A percentile compares a stretch with the other conserved stretches of the same genome.
These are phyloP conservation scores for Colletotrichum orbiculare DNA, from an alignment of 2,329 filamentous ascomycete species.

Conservation along the genomic window DNA sequence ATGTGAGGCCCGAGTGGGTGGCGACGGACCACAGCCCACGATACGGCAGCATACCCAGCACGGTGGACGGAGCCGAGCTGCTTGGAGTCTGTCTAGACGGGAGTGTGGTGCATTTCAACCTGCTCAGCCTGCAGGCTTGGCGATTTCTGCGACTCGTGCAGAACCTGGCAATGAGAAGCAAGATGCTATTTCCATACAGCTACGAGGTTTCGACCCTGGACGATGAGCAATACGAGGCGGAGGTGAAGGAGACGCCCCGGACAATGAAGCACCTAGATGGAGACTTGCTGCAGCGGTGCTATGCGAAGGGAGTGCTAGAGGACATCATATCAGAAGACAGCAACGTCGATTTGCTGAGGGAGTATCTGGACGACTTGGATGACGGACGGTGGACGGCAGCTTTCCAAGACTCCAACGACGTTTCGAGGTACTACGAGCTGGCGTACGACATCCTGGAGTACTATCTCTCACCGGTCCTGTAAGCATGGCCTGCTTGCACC, in stretches of 20 bases:
- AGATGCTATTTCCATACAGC: conserved; percentile 61
- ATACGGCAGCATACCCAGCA: conserved; percentile 57
- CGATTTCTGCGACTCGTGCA: conserved; percentile 79
- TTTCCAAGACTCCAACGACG: conserved; percentile 42
- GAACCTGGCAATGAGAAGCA: conserved; percentile 67
- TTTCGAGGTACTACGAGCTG: conserved; percentile 55
- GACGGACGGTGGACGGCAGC: conserved; percentile 52
- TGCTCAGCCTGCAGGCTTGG: conserved; percentile 73
- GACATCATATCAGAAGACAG: conserved; percentile 49
- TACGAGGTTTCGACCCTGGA: conserved; percentile 42
- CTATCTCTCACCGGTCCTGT: conserved; percentile 63
- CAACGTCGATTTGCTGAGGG: conserved; percentile 54
- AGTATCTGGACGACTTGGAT: conserved; percentile 63
- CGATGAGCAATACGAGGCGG: conserved; percentile 42
- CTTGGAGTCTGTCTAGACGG: conserved; percentile 78
- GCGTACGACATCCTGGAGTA: conserved; percentile 67
- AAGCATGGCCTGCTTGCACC: conserved; percentile 1
- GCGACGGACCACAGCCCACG: conserved; percentile 46
- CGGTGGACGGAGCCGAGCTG: conserved; percentile 60
- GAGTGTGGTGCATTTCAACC: conserved; percentile 74
- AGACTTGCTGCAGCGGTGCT: conserved; percentile 68
- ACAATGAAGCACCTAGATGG: conserved; percentile 74
- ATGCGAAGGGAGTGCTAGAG: conserved; percentile 59
- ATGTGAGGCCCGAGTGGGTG: conserved; percentile 65
- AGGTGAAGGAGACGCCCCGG: conserved; percentile 54